Conservation (phyloP, 2,329 filamentous ascomycete genomes). For the Clonostachys byssicola region DNA sequence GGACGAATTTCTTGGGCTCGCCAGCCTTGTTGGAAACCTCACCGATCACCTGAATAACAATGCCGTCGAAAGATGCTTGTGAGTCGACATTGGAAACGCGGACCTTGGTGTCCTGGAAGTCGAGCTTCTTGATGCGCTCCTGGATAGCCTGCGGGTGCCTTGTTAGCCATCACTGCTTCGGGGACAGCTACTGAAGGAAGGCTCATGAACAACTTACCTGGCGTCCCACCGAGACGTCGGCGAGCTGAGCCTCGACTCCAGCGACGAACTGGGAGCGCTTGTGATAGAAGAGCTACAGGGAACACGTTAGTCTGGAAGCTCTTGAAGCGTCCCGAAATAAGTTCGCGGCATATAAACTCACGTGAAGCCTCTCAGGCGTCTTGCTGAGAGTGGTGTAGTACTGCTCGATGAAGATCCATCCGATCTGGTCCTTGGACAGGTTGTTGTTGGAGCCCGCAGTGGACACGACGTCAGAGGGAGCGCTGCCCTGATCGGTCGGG, state of each 20-base stretch:
- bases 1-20: conserved; percentile 92
- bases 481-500: conserved; percentile 29
- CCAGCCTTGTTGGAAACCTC: conserved; percentile 93
- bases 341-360: conserved; percentile 28
- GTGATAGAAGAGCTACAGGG: conserved; percentile 78
- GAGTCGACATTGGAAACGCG: conserved; percentile 97
- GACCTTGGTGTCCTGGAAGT: conserved; percentile 97
- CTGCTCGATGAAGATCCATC: conserved; percentile 99
- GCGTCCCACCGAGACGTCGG: conserved; percentile 81
- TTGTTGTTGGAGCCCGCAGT: conserved; percentile 32
- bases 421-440: conserved; percentile 85
- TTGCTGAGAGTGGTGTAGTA: conserved; percentile 98
- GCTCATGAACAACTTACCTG: conserved; percentile 46
- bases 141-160: conserved; percentile 68
- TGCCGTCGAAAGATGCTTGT: conserved; percentile 87
- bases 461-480: conserved; percentile 23
- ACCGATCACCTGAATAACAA: conserved; percentile 96
- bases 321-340: neutral
- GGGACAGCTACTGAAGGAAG: neutral
- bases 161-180: conserved; percentile 4
- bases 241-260: conserved; percentile 84
- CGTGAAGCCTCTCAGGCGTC: conserved; percentile 86
- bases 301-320: neutral
- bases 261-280: conserved; percentile 95
- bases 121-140: conserved; percentile 87